Percentiles rank a stretch among this genome's conserved stretches.
Evolutionary conservation across 495 filamentous ascomycete species (phyloP).

Genomic region (Baudoinia panamericana): DNA sequence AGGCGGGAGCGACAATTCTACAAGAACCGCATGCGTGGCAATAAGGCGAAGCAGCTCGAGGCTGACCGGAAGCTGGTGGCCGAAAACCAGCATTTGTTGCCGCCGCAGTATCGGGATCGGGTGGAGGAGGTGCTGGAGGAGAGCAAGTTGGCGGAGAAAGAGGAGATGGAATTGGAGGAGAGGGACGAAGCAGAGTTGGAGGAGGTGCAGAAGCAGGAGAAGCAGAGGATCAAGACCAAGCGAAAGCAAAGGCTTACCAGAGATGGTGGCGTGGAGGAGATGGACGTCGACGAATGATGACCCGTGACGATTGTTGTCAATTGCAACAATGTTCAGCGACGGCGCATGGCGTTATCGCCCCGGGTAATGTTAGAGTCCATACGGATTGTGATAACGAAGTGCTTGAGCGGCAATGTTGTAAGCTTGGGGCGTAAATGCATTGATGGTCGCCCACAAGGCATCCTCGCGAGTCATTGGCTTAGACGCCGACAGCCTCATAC

Average conservation of each 20-base stretch:
- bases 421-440: too few species aligned
- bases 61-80: constrained; percentile 76
- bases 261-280: constrained; percentile 23
- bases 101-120: constrained; percentile 29
- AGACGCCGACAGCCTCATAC: constrained; percentile 26
- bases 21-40: constrained; percentile 81
- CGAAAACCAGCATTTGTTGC: constrained; percentile 79
- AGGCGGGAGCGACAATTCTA: constrained; percentile 81
- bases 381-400: too few species aligned
- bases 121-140: constrained; percentile 38
- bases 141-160: constrained; percentile 38
- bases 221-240: constrained; percentile 35
- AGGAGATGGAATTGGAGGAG: constrained; percentile 35
- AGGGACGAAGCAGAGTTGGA: constrained; percentile 26
- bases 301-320: not conserved
- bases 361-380: too few species aligned
- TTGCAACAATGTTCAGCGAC: too few species aligned
- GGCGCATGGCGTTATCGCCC: too few species aligned
- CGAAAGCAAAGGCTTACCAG: constrained; percentile 35
- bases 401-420: too few species aligned
- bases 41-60: constrained; percentile 64
- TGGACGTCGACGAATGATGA: constrained; percentile 26
- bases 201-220: constrained; percentile 22
- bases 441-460: too few species aligned
- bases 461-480: too few species aligned